Evolutionary conservation across 176 grass and related monocot species (phyloP).

Genomic region (Neostapfia colusana): DNA sequence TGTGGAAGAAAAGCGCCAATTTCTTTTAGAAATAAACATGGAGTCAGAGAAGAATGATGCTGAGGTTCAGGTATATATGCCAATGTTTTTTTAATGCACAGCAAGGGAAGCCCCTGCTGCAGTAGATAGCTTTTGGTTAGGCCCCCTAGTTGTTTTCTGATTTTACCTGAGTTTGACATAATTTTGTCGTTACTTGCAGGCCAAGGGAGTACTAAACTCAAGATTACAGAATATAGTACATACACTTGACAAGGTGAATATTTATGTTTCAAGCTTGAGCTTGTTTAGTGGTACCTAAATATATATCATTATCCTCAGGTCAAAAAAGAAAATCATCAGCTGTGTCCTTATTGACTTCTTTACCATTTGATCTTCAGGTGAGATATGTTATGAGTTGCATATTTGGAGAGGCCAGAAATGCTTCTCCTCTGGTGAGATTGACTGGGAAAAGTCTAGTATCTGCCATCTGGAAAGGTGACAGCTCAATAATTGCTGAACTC

Average conservation of each 20-base stretch:
- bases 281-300: constrained; percentile 25
- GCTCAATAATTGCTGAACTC: constrained; percentile 72
- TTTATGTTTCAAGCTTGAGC: constrained; percentile 28
- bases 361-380: constrained; percentile 52
- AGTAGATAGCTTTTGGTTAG: too few relatives aligned
- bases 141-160: constrained; percentile 3
- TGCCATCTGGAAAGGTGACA: constrained; percentile 89
- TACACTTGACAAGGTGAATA: constrained; percentile 90
- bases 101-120: too few relatives aligned
- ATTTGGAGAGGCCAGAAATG: constrained; percentile 82
- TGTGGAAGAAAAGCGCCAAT: constrained; percentile 90
- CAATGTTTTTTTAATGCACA: too few relatives aligned
- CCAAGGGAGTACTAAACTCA: constrained; percentile 90
- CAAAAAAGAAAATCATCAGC: neutral
- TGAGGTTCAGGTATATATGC: constrained; percentile 73
- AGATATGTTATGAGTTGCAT: constrained; percentile 82
- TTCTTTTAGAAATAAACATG: constrained; percentile 83
- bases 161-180: constrained; percentile 15
- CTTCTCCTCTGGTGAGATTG: constrained; percentile 79
- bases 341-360: constrained; percentile 24
- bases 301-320: neutral
- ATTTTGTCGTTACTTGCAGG: constrained; percentile 50
- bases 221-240: constrained; percentile 92
- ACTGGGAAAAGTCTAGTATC: constrained; percentile 63
- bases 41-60: constrained; percentile 84